phyloP scores from a whole-genome alignment of 495 filamentous ascomycete species.

The Penicillium crystallinum region DNA sequence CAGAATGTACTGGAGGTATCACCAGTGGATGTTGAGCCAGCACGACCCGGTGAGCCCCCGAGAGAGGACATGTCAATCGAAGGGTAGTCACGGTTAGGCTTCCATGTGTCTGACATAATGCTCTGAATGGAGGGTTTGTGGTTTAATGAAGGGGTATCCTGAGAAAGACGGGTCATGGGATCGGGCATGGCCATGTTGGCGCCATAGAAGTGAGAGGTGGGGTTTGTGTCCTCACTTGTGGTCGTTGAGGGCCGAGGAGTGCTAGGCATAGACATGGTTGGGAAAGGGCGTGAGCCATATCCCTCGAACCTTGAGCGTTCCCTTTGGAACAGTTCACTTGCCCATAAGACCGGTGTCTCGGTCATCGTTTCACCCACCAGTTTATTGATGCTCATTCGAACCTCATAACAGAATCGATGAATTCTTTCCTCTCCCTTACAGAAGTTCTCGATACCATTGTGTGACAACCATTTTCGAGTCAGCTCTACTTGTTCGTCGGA shows the following conservation, averaged over 20 bases:
- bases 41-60: slow-evolving; percentile 52
- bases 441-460: slow-evolving; percentile 83
- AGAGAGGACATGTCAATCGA: slow-evolving; percentile 49
- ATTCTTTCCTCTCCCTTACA: slow-evolving; percentile 95
- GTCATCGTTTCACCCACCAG: slow-evolving; percentile 81
- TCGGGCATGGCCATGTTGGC: slow-evolving; percentile 39
- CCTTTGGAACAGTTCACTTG: slow-evolving; percentile 78
- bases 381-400: slow-evolving; percentile 81
- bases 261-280: slow-evolving; percentile 40
- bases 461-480: slow-evolving; percentile 76
- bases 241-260: slow-evolving; percentile 46
- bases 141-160: slow-evolving; percentile 34
- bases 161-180: slow-evolving; percentile 31
- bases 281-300: slow-evolving; percentile 42
- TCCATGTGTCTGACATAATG: slow-evolving; percentile 62
- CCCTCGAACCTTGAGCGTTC: slow-evolving; percentile 75
- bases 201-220: slow-evolving; percentile 24
- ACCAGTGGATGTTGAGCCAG: slow-evolving; percentile 57
- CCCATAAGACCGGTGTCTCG: slow-evolving; percentile 87
- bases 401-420: slow-evolving; percentile 87
- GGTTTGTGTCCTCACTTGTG: slow-evolving; percentile 46
- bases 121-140: slow-evolving; percentile 54
- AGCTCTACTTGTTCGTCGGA: slow-evolving; percentile 93
- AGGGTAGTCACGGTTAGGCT: slow-evolving; percentile 40
- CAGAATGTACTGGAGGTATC: slow-evolving; percentile 82